phyloP scores from a whole-genome alignment of 2,329 filamentous ascomycete species.

The Phymatotrichopsis omnivora region DNA sequence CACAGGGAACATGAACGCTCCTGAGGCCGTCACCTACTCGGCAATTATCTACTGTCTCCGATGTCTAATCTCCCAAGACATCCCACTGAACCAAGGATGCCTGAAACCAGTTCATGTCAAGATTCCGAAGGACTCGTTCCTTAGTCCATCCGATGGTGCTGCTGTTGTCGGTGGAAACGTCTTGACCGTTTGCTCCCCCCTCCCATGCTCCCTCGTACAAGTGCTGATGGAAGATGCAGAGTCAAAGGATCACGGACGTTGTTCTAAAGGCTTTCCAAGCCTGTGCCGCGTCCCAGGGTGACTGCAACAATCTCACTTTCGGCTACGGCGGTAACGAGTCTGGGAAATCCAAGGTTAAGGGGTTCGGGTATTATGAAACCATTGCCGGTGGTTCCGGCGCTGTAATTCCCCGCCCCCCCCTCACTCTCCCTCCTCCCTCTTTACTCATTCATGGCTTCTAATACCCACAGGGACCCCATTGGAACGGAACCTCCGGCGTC shows the following conservation, averaged over 20 bases:
- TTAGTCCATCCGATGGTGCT: slow-evolving; percentile 64
- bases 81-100: slow-evolving; percentile 80
- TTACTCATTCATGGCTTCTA: neutral
- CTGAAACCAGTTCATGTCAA: slow-evolving; percentile 63
- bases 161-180: slow-evolving; percentile 80
- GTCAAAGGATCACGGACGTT: slow-evolving; percentile 72
- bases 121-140: slow-evolving; percentile 62
- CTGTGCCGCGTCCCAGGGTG: slow-evolving; percentile 68
- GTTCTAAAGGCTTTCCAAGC: slow-evolving; percentile 71
- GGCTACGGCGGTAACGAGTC: slow-evolving; percentile 61
- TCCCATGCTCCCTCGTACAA: neutral
- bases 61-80: slow-evolving; percentile 68
- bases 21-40: slow-evolving; percentile 69
- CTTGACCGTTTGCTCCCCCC: slow-evolving; percentile 44
- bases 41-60: slow-evolving; percentile 81
- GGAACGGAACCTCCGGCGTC: slow-evolving; percentile 66
- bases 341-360: slow-evolving; percentile 51
- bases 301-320: slow-evolving; percentile 78
- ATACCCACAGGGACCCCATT: slow-evolving; percentile 46
- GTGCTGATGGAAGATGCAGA: slow-evolving; percentile 32
- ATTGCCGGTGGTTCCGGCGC: slow-evolving; percentile 70
- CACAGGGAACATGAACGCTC: slow-evolving; percentile 63
- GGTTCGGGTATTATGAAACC: slow-evolving; percentile 82
- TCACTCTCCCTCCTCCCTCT: neutral
- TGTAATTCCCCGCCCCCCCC: slow-evolving; percentile 16